Percentiles rank a stretch among this genome's conserved stretches.
Conservation (phyloP, 257 asterid genomes). For the Przewalskia tangutica region DNA sequence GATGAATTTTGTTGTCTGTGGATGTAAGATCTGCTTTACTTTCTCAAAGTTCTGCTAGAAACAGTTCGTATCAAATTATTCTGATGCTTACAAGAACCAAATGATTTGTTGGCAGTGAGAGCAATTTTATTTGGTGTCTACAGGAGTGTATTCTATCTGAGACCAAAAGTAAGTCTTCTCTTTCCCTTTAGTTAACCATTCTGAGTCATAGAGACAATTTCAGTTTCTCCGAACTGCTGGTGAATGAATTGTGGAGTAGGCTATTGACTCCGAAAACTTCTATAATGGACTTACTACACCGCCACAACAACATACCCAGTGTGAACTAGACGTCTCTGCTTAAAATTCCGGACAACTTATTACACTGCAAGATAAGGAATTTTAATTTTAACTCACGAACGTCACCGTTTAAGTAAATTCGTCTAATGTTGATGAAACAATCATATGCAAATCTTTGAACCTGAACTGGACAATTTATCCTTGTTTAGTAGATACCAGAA, state of each 20-base stretch:
- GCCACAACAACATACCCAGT: no score
- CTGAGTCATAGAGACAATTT: neutral
- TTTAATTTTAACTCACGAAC: neutral
- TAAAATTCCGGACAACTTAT: no score
- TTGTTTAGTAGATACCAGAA: no score
- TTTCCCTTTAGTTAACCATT: neutral
- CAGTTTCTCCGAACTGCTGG: neutral
- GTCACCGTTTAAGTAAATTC: neutral
- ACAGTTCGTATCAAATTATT: neutral
- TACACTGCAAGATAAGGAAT: neutral
- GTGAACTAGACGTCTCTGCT: no score
- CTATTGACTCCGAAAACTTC: neutral
- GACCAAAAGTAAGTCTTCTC: slow-evolving; percentile 10
- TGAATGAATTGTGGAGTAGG: neutral
- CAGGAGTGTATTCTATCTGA: slow-evolving; percentile 8
- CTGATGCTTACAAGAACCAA: neutral
- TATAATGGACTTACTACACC: neutral
- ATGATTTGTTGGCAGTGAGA: slow-evolving; percentile 14
- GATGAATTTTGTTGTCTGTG: slow-evolving; percentile 30
- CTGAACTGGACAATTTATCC: no score
- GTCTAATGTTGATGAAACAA: neutral
- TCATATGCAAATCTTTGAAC: neutral
- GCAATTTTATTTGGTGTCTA: slow-evolving; percentile 20
- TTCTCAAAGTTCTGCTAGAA: neutral
- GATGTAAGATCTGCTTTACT: slow-evolving; percentile 23